Evolutionary conservation across 1,284 basidiomycete species (phyloP).

Genomic region (Phellopilus nigrolimitatus): DNA sequence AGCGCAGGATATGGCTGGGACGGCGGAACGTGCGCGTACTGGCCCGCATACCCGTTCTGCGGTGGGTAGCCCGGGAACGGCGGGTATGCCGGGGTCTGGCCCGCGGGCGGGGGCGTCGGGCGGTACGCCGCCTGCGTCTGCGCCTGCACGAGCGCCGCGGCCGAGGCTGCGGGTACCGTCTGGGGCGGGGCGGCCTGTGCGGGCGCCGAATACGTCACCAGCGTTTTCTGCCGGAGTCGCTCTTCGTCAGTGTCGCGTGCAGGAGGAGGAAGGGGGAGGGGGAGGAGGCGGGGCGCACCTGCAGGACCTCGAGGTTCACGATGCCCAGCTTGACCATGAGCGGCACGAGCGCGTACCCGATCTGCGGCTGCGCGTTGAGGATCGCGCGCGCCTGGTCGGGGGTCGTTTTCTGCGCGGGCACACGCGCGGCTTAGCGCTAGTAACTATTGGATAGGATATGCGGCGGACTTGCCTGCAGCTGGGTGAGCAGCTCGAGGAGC

Average conservation of each 20-base stretch:
- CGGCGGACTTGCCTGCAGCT: conserved; percentile 48
- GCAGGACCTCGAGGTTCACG: conserved; percentile 65
- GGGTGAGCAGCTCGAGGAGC: conserved; percentile 59
- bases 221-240: conserved; percentile 7
- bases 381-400: conserved; percentile 63
- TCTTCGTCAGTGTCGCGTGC: background rate
- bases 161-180: conserved; percentile 1
- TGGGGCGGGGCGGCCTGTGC: background rate
- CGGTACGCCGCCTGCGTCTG: conserved; percentile 5
- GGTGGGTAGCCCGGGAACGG: background rate
- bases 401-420: conserved; percentile 55
- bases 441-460: background rate
- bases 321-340: conserved; percentile 74
- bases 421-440: background rate
- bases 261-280: background rate
- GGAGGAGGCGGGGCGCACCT: conserved; percentile 38
- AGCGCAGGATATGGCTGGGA: conserved; percentile 5
- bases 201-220: conserved; percentile 4
- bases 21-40: background rate
- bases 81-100: background rate
- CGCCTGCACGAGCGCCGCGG: conserved; percentile 10
- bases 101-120: conserved; percentile 7
- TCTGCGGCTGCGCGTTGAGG: conserved; percentile 65
- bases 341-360: conserved; percentile 67
- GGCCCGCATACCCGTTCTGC: background rate